Conservation (phyloP, 768 basidiomycete genomes). For the Candolleomyces aberdarensis region DNA sequence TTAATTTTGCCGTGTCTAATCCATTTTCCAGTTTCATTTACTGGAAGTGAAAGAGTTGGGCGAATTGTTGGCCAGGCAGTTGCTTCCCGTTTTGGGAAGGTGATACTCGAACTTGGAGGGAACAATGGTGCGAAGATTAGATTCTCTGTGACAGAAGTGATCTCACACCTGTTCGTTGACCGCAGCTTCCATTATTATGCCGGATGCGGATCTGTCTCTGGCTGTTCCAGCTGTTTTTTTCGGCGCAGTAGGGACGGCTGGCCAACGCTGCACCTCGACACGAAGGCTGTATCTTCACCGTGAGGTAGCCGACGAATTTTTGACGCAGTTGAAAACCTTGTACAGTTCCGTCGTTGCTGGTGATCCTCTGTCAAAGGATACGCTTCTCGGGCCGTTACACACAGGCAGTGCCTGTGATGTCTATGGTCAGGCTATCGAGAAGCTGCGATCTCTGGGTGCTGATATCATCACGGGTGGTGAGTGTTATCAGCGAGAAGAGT, state of each 20-base stretch:
- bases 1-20: conserved; percentile 6
- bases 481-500: conserved; percentile 45
- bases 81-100: conserved; percentile 85
- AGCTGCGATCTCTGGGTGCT: conserved; percentile 63
- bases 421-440: conserved; percentile 60
- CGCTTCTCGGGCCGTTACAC: conserved; percentile 88
- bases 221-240: conserved; percentile 92
- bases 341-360: conserved; percentile 75
- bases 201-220: conserved; percentile 88
- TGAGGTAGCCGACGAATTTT: conserved; percentile 70
- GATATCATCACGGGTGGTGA: conserved; percentile 76
- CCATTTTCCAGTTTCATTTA: conserved; percentile 75
- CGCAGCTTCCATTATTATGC: conserved; percentile 86
- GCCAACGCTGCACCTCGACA: conserved; percentile 87
- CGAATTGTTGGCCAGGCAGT: conserved; percentile 85
- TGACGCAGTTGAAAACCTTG: conserved; percentile 67
- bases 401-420: conserved; percentile 60
- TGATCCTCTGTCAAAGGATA: conserved; percentile 74
- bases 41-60: conserved; percentile 88
- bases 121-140: conserved; percentile 72
- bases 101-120: conserved; percentile 88
- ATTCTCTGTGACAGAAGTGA: conserved; percentile 7
- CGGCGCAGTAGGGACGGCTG: conserved; percentile 81
- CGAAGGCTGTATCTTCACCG: conserved; percentile 88
- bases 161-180: conserved; percentile 14